Conservation (phyloP, 495 filamentous ascomycete species). For the Penicillium canescens region DNA sequence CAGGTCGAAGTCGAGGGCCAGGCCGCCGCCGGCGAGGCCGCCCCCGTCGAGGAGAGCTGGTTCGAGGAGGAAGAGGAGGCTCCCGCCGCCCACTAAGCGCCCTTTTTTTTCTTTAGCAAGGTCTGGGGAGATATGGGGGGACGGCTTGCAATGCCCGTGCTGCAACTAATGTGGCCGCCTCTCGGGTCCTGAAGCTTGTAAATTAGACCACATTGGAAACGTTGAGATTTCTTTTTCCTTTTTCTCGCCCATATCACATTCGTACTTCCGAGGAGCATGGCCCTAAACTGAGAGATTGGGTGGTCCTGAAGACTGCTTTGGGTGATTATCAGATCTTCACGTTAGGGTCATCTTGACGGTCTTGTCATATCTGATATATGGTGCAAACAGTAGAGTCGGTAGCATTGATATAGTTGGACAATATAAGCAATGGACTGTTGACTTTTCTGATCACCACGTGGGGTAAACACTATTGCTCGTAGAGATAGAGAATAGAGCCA, state of each 20-base stretch:
- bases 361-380: too few species aligned
- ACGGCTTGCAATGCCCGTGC: slow-evolving; percentile 23
- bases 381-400: not conserved
- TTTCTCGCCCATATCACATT: not conserved
- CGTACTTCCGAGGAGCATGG: not conserved
- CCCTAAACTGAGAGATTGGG: not conserved
- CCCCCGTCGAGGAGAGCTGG: slow-evolving; percentile 66
- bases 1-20: slow-evolving; percentile 94
- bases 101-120: slow-evolving; percentile 30
- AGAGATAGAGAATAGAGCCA: too few species aligned
- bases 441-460: too few species aligned
- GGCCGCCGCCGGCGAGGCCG: slow-evolving; percentile 54
- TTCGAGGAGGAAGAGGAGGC: slow-evolving; percentile 66
- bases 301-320: not conserved
- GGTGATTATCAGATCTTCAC: not conserved
- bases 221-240: slow-evolving; percentile 30
- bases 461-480: too few species aligned
- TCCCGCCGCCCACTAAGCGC: slow-evolving; percentile 48
- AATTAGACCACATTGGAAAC: slow-evolving; percentile 47
- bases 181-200: slow-evolving; percentile 44
- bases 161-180: slow-evolving; percentile 28
- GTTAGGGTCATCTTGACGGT: not conserved
- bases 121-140: slow-evolving; percentile 34
- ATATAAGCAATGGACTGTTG: too few species aligned
- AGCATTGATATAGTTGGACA: not conserved